Base-by-base conservation (phyloP, 2,329 filamentous ascomycete genomes). In the Beauveria sp. region DNA sequence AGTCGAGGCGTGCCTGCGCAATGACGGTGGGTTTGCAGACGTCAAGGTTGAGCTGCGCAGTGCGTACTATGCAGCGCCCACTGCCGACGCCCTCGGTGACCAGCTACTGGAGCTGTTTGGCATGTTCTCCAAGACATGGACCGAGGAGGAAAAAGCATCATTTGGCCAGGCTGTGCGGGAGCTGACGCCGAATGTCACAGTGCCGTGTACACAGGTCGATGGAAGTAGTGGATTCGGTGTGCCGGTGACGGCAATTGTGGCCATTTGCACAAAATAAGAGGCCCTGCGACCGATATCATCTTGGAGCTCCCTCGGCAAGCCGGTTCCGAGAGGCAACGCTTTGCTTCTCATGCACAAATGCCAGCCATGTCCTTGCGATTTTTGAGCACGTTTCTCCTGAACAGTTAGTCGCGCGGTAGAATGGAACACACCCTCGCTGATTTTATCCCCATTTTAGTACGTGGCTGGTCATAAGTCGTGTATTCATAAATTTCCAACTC, bases 1-100 rank as follows among this genome's bases (percentile, higher is more conserved):
- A 8, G 58, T 63, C 16, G 55, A 61, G 40, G 16, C 30, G 2
- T 48, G 54, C 4, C 2, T 65, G 41, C 22, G n/a, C 26, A 24
- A 50, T 2, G 63, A 59, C 12, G 56, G 54, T 2, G 64, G 64
- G 1, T 64, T 65, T 22, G 9, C 43, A 6, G 1, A 59, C 14
- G 59, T 65, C 3, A 44, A 54, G 18, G 30, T 63, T 1, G 41
- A 51, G 34, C 37, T 41, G 12, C 58, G 28, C 20, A 4, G 12
- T 18, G 8, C 12, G 51, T 18, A 43, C 8, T 54, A 43, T 16
- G 10, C 34, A 7, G 37, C 34, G 8, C 22, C 51, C 12, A 41
- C 20, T 9, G 8, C 10, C 6, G 34, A 28, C 4, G 37, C 22
- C 14, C 2, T 43, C 14, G 10, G 22, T 22, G 20, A 43, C 20